Percentiles rank a stretch among this genome's conserved stretches.
Conservation (phyloP, 2,329 filamentous ascomycete genomes). For the Fusarium drepaniforme region DNA sequence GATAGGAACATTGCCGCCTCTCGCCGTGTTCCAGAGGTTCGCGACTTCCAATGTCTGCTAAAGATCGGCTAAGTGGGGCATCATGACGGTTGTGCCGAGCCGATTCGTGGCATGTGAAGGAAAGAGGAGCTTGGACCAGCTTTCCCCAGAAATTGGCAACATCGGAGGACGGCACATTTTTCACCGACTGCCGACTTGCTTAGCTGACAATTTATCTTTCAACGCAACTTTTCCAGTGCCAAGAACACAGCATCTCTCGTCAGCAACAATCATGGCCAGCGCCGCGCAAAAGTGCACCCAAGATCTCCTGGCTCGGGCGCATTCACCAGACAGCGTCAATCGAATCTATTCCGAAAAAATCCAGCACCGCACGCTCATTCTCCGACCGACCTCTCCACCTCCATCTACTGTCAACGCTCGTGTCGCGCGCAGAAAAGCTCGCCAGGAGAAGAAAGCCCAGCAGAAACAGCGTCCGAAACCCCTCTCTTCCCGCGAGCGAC, state of each 20-base stretch:
- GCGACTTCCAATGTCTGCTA: conserved; percentile 21
- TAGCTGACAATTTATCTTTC: conserved; percentile 23
- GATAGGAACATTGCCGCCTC: conserved; percentile 16
- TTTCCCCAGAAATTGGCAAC: conserved; percentile 33
- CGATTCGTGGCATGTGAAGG: conserved; percentile 41
- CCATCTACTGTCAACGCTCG: conserved; percentile 67
- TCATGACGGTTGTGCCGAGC: conserved; percentile 36
- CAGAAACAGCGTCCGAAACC: conserved; percentile 70
- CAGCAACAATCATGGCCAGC: conserved; percentile 48
- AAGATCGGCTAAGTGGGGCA: conserved; percentile 41
- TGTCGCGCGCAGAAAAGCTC: conserved; percentile 65
- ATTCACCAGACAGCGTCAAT: conserved; percentile 77
- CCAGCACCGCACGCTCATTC: conserved; percentile 82
- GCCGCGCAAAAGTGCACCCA: conserved; percentile 61
- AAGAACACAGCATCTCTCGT: neutral
- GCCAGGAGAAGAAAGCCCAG: conserved; percentile 59
- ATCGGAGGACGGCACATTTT: conserved; percentile 27
- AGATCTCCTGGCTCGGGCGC: conserved; percentile 80
- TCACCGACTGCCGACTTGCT: conserved; percentile 3
- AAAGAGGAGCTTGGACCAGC: conserved; percentile 42
- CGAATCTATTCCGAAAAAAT: conserved; percentile 87
- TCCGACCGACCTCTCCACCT: conserved; percentile 80
- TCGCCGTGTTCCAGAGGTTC: conserved; percentile 14
- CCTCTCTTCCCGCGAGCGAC: conserved; percentile 83
- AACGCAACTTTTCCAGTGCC: neutral